phyloP scores from a whole-genome alignment of 345 rosid species.

The Brassica cretica region DNA sequence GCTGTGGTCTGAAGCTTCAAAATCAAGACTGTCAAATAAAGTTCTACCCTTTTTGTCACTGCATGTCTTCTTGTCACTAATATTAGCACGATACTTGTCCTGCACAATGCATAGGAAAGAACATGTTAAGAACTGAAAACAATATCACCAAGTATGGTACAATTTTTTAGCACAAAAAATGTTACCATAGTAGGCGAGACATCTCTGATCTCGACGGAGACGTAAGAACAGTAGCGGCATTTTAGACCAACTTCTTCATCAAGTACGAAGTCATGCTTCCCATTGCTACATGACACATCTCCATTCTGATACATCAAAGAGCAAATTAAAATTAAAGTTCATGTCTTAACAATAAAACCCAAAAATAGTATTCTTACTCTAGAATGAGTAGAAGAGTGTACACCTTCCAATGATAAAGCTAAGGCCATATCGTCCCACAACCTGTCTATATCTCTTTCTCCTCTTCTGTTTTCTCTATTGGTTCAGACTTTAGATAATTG shows the following conservation, averaged over 20 bases:
- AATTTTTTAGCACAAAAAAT: neutral
- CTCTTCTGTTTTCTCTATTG: too few species aligned
- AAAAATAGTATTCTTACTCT: conserved; percentile 38
- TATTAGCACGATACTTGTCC: conserved; percentile 37
- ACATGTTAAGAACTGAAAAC: conserved; percentile 5
- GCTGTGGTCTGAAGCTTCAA: conserved; percentile 15
- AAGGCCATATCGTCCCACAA: too few species aligned
- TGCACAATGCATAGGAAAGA: conserved; percentile 19
- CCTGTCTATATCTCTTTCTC: too few species aligned
- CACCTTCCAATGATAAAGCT: conserved; percentile 28
- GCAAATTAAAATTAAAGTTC: neutral
- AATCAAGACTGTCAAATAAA: conserved; percentile 24
- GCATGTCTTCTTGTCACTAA: conserved; percentile 25
- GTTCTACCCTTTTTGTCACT: conserved; percentile 28
- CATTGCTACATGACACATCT: conserved; percentile 42
- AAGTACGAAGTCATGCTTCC: conserved; percentile 46
- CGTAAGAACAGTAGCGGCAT: conserved; percentile 49
- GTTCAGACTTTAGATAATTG: too few species aligned
- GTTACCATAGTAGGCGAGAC: conserved; percentile 50
- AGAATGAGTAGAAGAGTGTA: conserved; percentile 24
- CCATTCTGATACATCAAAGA: conserved; percentile 15
- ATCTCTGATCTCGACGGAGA: conserved; percentile 50
- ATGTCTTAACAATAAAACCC: neutral
- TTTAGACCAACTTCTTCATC: conserved; percentile 59
- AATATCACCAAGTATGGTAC: neutral